Evolutionary conservation across 2,329 filamentous ascomycete genomes (phyloP).

Genomic region (Penicillium sp.): DNA sequence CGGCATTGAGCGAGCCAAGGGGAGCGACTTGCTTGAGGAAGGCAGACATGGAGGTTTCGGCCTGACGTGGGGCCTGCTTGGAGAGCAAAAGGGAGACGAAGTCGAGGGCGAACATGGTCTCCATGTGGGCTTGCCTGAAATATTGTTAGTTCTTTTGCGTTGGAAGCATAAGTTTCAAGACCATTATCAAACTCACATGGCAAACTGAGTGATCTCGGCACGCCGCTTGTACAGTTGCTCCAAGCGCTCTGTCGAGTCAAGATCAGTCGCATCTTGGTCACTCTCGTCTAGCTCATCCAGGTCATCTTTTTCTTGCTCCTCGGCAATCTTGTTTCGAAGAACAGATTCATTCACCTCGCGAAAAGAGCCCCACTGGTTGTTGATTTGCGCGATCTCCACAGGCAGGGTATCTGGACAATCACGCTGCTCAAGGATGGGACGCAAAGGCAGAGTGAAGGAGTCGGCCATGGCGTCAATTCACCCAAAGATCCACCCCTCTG

Average conservation of each 20-base stretch:
- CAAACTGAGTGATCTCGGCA: conserved; percentile 46
- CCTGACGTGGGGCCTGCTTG: conserved; percentile 72
- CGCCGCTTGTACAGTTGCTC: conserved; percentile 46
- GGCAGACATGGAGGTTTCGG: conserved; percentile 67
- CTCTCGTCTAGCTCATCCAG: conserved; percentile 45
- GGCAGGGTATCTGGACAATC: conserved; percentile 61
- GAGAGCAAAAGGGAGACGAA: conserved; percentile 79
- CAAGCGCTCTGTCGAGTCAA: conserved; percentile 39
- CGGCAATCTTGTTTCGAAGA: conserved; percentile 65
- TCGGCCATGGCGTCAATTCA: conserved; percentile 33
- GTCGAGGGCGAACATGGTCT: conserved; percentile 67
- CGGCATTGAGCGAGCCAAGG: conserved; percentile 69
- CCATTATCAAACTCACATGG: conserved; percentile 32
- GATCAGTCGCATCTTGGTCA: conserved; percentile 26
- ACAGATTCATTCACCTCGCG: conserved; percentile 72
- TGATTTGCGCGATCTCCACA: conserved; percentile 75
- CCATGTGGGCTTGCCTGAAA: conserved; percentile 45
- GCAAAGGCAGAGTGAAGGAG: conserved; percentile 58
- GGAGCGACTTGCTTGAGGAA: conserved; percentile 68
- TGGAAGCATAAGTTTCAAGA: neutral
- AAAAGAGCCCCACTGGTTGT: conserved; percentile 76
- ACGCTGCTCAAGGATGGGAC: conserved; percentile 50
- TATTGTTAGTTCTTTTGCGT: conserved; percentile 3
- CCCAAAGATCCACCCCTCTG: neutral
- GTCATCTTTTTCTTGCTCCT: conserved; percentile 48